Evolutionary conservation across 2,329 filamentous ascomycete species (phyloP).

Genomic region (Colletotrichum sp.): DNA sequence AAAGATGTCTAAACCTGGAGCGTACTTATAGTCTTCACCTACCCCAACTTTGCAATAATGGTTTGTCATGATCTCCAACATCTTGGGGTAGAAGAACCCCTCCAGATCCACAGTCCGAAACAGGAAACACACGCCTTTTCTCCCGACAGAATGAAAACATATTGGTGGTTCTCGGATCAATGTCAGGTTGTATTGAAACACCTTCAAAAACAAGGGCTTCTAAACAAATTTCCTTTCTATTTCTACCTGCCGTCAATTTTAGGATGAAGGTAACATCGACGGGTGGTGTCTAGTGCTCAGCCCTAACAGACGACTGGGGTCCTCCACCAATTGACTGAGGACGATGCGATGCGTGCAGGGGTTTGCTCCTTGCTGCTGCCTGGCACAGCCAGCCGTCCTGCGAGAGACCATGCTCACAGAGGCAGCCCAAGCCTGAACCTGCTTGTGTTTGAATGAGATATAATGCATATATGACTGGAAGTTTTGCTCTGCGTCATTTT

Average conservation of each 20-base stretch:
- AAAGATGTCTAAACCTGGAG: neutral
- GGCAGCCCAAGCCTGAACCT: neutral
- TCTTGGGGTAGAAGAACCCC: neutral
- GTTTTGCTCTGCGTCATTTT: rapidly evolving
- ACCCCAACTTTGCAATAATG: neutral
- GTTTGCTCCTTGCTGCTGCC: neutral
- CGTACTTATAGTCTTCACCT: neutral
- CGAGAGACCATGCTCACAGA: neutral
- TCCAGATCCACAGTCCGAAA: neutral
- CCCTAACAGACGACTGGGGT: neutral
- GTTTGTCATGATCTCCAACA: neutral
- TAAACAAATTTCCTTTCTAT: neutral
- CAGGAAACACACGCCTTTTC: neutral
- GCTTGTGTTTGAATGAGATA: neutral
- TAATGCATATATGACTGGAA: rapidly evolving
- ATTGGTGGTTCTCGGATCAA: too few species aligned
- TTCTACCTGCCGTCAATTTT: neutral
- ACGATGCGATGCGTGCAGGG: neutral
- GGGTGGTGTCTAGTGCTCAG: neutral
- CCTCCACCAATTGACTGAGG: neutral
- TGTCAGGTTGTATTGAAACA: too few species aligned
- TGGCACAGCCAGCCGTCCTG: neutral
- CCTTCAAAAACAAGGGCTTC: too few species aligned
- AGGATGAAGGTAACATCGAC: neutral
- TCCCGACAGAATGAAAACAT: too few species aligned